phyloP scores from a whole-genome alignment of 176 grass and related monocot genomes.

The Metroxylon sagu region DNA sequence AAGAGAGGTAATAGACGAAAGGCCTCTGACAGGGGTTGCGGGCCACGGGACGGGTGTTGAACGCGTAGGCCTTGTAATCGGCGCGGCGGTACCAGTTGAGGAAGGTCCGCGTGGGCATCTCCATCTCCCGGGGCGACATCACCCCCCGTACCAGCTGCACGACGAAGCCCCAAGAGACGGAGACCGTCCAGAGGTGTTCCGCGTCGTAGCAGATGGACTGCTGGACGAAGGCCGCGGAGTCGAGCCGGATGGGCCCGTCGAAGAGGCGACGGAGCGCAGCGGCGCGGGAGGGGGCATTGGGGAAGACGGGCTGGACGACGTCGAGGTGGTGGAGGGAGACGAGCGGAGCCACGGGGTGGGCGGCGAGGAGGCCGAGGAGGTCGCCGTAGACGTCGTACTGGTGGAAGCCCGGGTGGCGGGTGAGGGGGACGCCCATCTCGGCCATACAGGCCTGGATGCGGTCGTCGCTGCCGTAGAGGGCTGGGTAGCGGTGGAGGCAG shows the following conservation, averaged over 20 bases:
- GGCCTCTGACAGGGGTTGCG: slow-evolving; percentile 36
- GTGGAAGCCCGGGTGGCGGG: slow-evolving; percentile 86
- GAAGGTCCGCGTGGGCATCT: slow-evolving; percentile 73
- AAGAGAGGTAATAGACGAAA: slow-evolving; percentile 63
- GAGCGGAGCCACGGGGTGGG: slow-evolving; percentile 74
- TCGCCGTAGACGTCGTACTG: slow-evolving; percentile 96
- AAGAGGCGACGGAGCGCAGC: slow-evolving; percentile 54
- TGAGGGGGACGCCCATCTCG: slow-evolving; percentile 78
- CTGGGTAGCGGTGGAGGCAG: slow-evolving; percentile 71
- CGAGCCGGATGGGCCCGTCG: slow-evolving; percentile 73
- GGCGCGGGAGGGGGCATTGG: slow-evolving; percentile 27
- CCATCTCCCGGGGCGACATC: slow-evolving; percentile 91
- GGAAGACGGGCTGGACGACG: slow-evolving; percentile 80
- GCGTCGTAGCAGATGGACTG: slow-evolving; percentile 88
- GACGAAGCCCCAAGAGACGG: slow-evolving; percentile 83
- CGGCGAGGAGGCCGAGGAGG: slow-evolving; percentile 66
- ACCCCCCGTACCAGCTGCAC: slow-evolving; percentile 72
- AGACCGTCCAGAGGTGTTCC: slow-evolving; percentile 67
- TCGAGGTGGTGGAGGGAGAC: slow-evolving; percentile 93
- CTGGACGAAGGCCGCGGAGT: slow-evolving; percentile 71
- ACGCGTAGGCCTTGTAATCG: slow-evolving; percentile 90
- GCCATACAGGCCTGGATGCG: slow-evolving; percentile 97
- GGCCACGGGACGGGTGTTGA: slow-evolving; percentile 80
- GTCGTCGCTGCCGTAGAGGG: slow-evolving; percentile 89
- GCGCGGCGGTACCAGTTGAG: slow-evolving; percentile 77